Evolutionary conservation across 805 yeast genomes (phyloP), one percentile per base, ranked within the genome.

Genomic region (Phaffomyces antillensis): DNA sequence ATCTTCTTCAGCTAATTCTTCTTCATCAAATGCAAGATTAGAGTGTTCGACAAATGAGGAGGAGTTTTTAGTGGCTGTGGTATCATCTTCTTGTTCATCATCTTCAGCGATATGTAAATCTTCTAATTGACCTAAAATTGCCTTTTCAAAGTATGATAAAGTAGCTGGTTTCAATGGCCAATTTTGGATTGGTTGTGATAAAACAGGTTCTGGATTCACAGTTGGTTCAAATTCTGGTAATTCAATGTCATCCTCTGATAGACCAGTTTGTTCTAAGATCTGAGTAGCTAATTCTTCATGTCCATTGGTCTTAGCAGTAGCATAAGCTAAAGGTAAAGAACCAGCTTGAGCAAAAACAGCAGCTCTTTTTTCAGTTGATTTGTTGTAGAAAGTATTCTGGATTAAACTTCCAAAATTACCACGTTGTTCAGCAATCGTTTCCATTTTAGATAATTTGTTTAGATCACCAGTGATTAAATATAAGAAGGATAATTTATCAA

Each of bases 401-500:
- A 93, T 75, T 59, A 88, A 73, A 35, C 96, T 81, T 23, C 86
- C 76, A 38, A 76, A 64, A 61, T 91, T 95, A 45, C 85, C 85
- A 59, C 96, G 84, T 53, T 81, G 83, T 61, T 85, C 95, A 39
- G 98, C 93, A 68, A 91, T 89, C 48, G 77, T 71, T 51, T 87
- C 82, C 96, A 93, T 90, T 66, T 85, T 88, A 41, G 76, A 66
- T 59, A 93, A 70, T 60, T 91, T 83, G 37, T 75, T 75, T 25
- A 63, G 58, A 59, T 91, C 90, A 66, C 98, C 99, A 47, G 90
- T 83, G 49, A 80, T 71, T 54, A 91, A 70, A 62, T 93, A 93
- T 48, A 89, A 71, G 72, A 93, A 90, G 5, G 97, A 86, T 50
- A 95, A 73, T 67, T 86, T 86, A 61, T 91, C 98, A 51, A 93